Evolutionary conservation across 2,329 filamentous ascomycete genomes (phyloP).

Genomic region (Zymoseptoria brevis): DNA sequence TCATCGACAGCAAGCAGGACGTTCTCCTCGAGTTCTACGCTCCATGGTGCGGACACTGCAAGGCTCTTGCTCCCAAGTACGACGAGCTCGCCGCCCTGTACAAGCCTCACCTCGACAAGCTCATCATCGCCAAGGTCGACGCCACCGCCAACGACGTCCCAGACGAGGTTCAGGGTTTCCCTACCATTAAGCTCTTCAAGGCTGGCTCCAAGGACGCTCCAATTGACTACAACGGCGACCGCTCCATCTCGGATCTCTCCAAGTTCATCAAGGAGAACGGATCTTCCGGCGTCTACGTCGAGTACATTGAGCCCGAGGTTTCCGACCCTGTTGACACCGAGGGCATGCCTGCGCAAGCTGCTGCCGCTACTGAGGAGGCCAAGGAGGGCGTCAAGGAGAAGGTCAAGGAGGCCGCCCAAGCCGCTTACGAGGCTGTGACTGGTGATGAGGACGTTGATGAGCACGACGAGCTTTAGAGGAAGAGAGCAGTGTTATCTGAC

Average conservation of each 20-base stretch:
- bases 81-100: conserved; percentile 55
- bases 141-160: conserved; percentile 94
- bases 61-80: conserved; percentile 60
- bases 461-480: conserved; percentile 70
- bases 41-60: conserved; percentile 69
- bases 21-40: conserved; percentile 98
- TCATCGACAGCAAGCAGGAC: conserved; percentile 91
- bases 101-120: conserved; percentile 43
- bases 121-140: conserved; percentile 80
- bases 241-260: conserved; percentile 84
- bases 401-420: conserved; percentile 31
- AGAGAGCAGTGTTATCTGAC: neutral
- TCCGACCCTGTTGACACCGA: conserved; percentile 39
- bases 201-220: conserved; percentile 81
- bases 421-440: conserved; percentile 25
- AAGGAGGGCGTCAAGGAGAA: conserved; percentile 25
- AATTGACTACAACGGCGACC: conserved; percentile 77
- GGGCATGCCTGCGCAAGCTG: conserved; percentile 40
- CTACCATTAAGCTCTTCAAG: conserved; percentile 96
- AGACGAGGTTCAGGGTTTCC: conserved; percentile 95
- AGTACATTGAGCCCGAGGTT: conserved; percentile 36
- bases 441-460: conserved; percentile 31
- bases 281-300: conserved; percentile 69
- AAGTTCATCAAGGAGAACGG: conserved; percentile 93
- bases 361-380: conserved; percentile 32